These are phyloP conservation scores for Nidula microcarpa DNA, from an alignment of 768 basidiomycete genomes.

Conservation along the genomic window DNA sequence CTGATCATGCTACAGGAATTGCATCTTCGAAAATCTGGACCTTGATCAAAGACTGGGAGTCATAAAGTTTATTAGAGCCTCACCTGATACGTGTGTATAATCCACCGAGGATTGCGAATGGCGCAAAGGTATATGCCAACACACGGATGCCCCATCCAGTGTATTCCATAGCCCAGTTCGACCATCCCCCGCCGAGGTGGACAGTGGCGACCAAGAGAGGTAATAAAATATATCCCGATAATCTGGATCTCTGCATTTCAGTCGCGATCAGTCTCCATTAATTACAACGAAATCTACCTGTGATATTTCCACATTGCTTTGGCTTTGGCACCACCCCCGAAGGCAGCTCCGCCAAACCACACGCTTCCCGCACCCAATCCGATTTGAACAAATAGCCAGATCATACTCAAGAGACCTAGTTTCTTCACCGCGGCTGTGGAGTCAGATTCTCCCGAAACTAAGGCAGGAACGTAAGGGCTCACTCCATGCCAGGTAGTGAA, in stretches of 20 bases:
- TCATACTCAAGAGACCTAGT: constrained; percentile 59
- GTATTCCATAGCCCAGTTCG: constrained; percentile 48
- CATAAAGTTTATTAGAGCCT: constrained; percentile 9
- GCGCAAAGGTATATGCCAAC: constrained; percentile 54
- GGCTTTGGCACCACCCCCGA: constrained; percentile 71
- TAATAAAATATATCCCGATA: constrained; percentile 74
- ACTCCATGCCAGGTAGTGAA: constrained; percentile 79
- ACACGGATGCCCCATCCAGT: constrained; percentile 35
- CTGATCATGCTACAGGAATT: constrained; percentile 34
- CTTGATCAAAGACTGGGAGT: not conserved
- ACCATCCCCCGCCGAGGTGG: constrained; percentile 70
- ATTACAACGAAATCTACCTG: constrained; percentile 34
- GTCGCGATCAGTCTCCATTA: no score
- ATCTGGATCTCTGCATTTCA: constrained; percentile 24
- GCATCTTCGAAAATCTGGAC: constrained; percentile 63
- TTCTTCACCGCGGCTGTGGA: constrained; percentile 29
- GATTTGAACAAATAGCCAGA: constrained; percentile 62
- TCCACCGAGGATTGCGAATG: constrained; percentile 39
- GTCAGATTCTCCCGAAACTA: no score
- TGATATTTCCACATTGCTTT: constrained; percentile 85
- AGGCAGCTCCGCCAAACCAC: constrained; percentile 66
- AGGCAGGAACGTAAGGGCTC: constrained; percentile 13
- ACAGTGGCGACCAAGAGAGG: constrained; percentile 57
- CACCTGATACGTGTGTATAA: constrained; percentile 53
- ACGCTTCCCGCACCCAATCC: constrained; percentile 71